A percentile compares a stretch with the other conserved stretches of the same genome.
phyloP scores from a whole-genome alignment of 495 filamentous ascomycete species.

The Geopyxis carbonaria region DNA sequence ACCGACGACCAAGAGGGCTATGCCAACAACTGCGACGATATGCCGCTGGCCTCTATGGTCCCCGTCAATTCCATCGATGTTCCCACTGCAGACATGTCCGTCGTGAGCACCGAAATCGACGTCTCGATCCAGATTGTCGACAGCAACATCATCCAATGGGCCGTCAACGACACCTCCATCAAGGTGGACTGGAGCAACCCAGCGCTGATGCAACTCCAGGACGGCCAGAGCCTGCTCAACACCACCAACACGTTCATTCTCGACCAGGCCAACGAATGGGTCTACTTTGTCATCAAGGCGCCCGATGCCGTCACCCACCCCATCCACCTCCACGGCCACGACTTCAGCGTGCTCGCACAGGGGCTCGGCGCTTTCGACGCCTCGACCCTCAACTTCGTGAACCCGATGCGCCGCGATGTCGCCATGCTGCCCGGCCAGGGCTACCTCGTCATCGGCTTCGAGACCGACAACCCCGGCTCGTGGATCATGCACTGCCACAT shows the following conservation, averaged over 20 bases:
- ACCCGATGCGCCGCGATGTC: constrained; percentile 43
- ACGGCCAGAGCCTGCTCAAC: constrained; percentile 17
- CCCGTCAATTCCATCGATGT: constrained; percentile 30
- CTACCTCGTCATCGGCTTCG: constrained; percentile 36
- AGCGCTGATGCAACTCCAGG: constrained; percentile 4
- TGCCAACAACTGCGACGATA: constrained; percentile 30
- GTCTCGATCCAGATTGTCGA: constrained; percentile 23
- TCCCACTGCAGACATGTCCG: constrained; percentile 10
- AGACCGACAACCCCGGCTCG: constrained; percentile 40
- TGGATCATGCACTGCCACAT: constrained; percentile 46
- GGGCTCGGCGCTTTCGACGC: constrained; percentile 15
- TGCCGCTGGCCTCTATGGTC: constrained; percentile 26
- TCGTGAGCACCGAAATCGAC: constrained; percentile 7
- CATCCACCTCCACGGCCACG: constrained; percentile 41
- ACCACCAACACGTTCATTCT: constrained; percentile 17
- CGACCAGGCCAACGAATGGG: constrained; percentile 29
- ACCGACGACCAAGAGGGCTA: constrained; percentile 10
- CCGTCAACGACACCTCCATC: constrained; percentile 7
- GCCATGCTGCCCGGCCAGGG: constrained; percentile 37
- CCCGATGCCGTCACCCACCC: constrained; percentile 21
- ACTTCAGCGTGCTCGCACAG: constrained; percentile 40
- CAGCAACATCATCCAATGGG: constrained; percentile 14
- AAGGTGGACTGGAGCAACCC: constrained; percentile 8
- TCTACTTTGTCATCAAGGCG: constrained; percentile 32
- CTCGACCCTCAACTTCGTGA: constrained; percentile 20